Conservation (phyloP, 257 asterid genomes). For the Thymus mandschuricus region DNA sequence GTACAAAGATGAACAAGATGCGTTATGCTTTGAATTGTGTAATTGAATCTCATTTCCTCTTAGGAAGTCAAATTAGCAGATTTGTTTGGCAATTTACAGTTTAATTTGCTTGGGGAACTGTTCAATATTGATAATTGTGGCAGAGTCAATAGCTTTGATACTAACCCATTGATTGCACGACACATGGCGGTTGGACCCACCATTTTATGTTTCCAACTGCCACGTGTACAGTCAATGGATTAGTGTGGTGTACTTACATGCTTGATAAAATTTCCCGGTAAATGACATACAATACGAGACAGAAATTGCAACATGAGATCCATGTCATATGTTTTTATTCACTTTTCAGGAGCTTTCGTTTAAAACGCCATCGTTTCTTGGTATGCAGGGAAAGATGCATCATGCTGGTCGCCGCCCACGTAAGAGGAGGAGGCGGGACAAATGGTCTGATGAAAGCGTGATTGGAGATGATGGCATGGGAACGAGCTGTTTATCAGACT, state of each 20-base stretch:
- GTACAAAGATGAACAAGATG: background rate
- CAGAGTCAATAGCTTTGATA: background rate
- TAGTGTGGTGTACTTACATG: too few species aligned
- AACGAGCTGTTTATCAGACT: slow-evolving; percentile 68
- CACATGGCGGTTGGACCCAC: too few species aligned
- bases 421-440: slow-evolving; percentile 42
- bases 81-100: background rate
- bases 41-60: background rate
- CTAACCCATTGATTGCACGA: too few species aligned
- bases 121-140: background rate
- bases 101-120: background rate
- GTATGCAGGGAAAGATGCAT: slow-evolving; percentile 61
- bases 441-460: slow-evolving; percentile 44
- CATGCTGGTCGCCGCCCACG: slow-evolving; percentile 38
- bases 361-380: slow-evolving; percentile 14
- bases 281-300: slow-evolving; percentile 7
- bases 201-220: too few species aligned
- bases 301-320: slow-evolving; percentile 15
- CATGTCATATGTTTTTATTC: slow-evolving; percentile 19
- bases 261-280: background rate
- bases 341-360: slow-evolving; percentile 26
- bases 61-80: slow-evolving; percentile 7
- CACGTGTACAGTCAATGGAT: too few species aligned
- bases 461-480: slow-evolving; percentile 49
- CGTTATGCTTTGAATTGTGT: background rate